These are phyloP conservation scores for Cudoniella acicularis DNA, from an alignment of 495 filamentous ascomycete genomes.

Conservation along the genomic window DNA sequence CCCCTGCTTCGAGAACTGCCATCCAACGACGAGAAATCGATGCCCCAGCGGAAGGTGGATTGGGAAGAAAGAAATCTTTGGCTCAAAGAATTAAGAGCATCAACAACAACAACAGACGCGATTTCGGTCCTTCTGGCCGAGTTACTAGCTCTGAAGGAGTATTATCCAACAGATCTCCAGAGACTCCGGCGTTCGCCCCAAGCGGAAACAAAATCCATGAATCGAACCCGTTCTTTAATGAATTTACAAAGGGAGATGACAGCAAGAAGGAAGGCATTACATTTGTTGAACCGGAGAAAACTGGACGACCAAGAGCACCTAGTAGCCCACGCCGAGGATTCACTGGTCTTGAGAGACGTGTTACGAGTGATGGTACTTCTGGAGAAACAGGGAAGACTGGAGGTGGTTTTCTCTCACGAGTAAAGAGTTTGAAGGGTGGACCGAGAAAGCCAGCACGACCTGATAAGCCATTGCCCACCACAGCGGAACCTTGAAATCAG, in stretches of 20 bases:
- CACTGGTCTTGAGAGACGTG: constrained; percentile 59
- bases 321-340: constrained; percentile 54
- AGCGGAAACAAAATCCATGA: constrained; percentile 38
- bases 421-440: constrained; percentile 79
- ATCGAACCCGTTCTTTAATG: constrained; percentile 83
- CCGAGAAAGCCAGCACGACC: constrained; percentile 22
- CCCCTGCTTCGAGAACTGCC: constrained; percentile 79
- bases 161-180: constrained; percentile 38
- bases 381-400: constrained; percentile 44
- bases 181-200: constrained; percentile 30
- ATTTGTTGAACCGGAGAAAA: constrained; percentile 46
- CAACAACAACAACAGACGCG: constrained; percentile 49
- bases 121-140: constrained; percentile 47
- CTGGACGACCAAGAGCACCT: constrained; percentile 39
- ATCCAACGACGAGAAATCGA: constrained; percentile 76
- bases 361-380: constrained; percentile 58
- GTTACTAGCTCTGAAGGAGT: constrained; percentile 47
- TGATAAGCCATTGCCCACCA: background rate
- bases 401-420: constrained; percentile 73
- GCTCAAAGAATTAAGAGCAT: constrained; percentile 79
- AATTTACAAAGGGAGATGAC: constrained; percentile 73
- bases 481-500: background rate
- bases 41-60: constrained; percentile 49
- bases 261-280: constrained; percentile 58
- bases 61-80: constrained; percentile 88